These are phyloP conservation scores for Cutaneotrichosporon sp. DNA, from an alignment of 1,284 basidiomycete genomes.

Conservation along the genomic window DNA sequence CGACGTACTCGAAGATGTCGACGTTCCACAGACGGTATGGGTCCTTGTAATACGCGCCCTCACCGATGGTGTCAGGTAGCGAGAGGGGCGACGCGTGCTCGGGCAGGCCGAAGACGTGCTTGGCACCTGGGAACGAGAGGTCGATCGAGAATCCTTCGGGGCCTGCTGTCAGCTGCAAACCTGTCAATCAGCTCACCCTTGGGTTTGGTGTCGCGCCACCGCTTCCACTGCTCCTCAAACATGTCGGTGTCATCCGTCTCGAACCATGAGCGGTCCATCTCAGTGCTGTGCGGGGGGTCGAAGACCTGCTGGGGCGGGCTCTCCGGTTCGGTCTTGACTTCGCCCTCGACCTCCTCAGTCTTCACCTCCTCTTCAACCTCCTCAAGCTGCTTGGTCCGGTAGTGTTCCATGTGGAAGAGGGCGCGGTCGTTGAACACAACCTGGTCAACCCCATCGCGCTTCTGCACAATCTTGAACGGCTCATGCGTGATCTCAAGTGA, in stretches of 20 bases:
- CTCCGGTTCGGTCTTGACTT: background rate
- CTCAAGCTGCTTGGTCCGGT: constrained; percentile 60
- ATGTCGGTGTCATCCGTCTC: constrained; percentile 73
- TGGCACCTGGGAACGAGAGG: constrained; percentile 85
- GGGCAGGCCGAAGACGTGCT: constrained; percentile 89
- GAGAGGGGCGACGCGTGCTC: constrained; percentile 91
- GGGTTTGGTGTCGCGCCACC: constrained; percentile 88
- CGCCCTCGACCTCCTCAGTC: background rate
- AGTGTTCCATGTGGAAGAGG: constrained; percentile 97
- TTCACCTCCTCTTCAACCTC: constrained; percentile 33
- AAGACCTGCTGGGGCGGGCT: constrained; percentile 54
- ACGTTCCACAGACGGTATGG: constrained; percentile 94
- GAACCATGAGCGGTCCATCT: constrained; percentile 67
- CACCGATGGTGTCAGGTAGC: constrained; percentile 65
- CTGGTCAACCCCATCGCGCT: constrained; percentile 70
- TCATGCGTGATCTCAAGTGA: constrained; percentile 62
- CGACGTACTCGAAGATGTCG: constrained; percentile 95
- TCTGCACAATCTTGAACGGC: constrained; percentile 68
- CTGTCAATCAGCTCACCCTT: constrained; percentile 60
- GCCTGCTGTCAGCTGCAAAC: constrained; percentile 52
- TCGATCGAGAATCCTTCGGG: constrained; percentile 92
- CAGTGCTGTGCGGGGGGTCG: too few species aligned
- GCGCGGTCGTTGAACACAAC: constrained; percentile 84
- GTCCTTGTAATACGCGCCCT: constrained; percentile 66
- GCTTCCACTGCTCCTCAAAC: constrained; percentile 84